phyloP scores from a whole-genome alignment of 352 stramenopile species.

The Globisporangium parvum region DNA sequence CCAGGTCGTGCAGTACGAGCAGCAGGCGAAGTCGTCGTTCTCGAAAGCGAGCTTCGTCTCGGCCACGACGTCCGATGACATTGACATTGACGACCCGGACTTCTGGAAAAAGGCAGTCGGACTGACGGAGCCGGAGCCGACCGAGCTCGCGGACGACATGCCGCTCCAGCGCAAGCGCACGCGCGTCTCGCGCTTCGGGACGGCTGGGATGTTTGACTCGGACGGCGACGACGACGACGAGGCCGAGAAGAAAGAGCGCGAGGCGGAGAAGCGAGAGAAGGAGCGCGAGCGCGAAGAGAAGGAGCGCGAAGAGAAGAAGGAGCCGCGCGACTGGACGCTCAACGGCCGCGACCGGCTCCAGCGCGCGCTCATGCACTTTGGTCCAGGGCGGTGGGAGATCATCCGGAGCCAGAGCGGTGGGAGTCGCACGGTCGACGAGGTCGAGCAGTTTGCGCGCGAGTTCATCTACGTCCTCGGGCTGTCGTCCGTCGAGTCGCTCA shows the following conservation, averaged over 20 bases:
- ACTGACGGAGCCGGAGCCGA: constrained; percentile 60
- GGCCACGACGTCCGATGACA: constrained; percentile 84
- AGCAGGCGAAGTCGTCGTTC: constrained; percentile 84
- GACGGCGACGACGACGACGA: constrained; percentile 71
- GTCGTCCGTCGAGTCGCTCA: constrained; percentile 41
- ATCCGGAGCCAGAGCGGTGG: constrained; percentile 84
- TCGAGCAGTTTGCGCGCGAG: constrained; percentile 77
- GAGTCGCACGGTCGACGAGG: constrained; percentile 78
- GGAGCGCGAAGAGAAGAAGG: constrained; percentile 57
- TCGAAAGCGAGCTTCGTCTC: constrained; percentile 92
- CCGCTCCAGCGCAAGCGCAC: constrained; percentile 82
- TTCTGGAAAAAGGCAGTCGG: constrained; percentile 99
- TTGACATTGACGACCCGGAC: constrained; percentile 98
- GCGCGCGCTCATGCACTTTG: constrained; percentile 85
- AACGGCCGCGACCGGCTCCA: constrained; percentile 83
- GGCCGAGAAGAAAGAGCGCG: constrained; percentile 25
- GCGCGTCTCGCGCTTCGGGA: constrained; percentile 77
- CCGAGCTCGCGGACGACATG: constrained; percentile 51
- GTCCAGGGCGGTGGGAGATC: constrained; percentile 83
- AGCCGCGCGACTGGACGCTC: constrained; percentile 79
- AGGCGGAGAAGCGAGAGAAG: constrained; percentile 30
- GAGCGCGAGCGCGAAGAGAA: constrained; percentile 39
- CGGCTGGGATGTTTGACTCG: constrained; percentile 41
- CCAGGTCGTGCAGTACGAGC: constrained; percentile 81
- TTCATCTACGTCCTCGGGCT: constrained; percentile 86